phyloP scores from a whole-genome alignment of 2,329 filamentous ascomycete genomes.

The Fusarium sp. region DNA sequence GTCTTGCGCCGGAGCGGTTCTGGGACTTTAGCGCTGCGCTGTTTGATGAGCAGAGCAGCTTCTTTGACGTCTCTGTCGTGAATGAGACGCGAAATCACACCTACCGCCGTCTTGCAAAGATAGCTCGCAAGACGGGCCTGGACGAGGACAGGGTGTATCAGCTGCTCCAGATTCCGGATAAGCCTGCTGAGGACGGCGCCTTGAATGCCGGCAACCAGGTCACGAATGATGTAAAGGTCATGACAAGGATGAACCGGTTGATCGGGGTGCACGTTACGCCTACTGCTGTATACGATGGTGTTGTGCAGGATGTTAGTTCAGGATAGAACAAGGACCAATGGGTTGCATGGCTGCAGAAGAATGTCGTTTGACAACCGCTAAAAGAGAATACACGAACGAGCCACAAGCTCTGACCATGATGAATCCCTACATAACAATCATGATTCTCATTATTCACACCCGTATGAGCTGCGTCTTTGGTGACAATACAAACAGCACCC shows the following conservation, averaged over 20 bases:
- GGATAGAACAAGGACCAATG: slow-evolving; percentile 83
- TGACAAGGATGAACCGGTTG: slow-evolving; percentile 81
- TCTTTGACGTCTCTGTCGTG: slow-evolving; percentile 86
- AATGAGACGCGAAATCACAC: slow-evolving; percentile 86
- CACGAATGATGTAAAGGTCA: slow-evolving; percentile 84
- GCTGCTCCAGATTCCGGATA: slow-evolving; percentile 74
- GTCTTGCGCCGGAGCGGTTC: slow-evolving; percentile 75
- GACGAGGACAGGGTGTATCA: slow-evolving; percentile 75
- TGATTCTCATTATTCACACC: slow-evolving; percentile 5
- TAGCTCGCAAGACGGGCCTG: slow-evolving; percentile 75
- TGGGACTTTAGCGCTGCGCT: slow-evolving; percentile 79
- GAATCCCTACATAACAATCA: neutral
- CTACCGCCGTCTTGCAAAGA: slow-evolving; percentile 78
- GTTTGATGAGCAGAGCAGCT: slow-evolving; percentile 73
- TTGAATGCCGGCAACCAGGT: slow-evolving; percentile 84
- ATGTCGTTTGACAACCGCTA: slow-evolving; percentile 50
- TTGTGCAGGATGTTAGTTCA: slow-evolving; percentile 82
- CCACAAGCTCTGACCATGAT: slow-evolving; percentile 22
- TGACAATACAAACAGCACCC: neutral
- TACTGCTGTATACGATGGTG: slow-evolving; percentile 87
- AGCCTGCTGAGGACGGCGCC: slow-evolving; percentile 70
- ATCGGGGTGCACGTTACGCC: slow-evolving; percentile 90
- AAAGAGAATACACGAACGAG: neutral
- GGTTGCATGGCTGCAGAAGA: slow-evolving; percentile 79
- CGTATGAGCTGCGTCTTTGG: neutral